A percentile compares a stretch with the other conserved stretches of the same genome.
Evolutionary conservation across 2,329 filamentous ascomycete genomes (phyloP).

Genomic region (Alternaria triticimaculans): DNA sequence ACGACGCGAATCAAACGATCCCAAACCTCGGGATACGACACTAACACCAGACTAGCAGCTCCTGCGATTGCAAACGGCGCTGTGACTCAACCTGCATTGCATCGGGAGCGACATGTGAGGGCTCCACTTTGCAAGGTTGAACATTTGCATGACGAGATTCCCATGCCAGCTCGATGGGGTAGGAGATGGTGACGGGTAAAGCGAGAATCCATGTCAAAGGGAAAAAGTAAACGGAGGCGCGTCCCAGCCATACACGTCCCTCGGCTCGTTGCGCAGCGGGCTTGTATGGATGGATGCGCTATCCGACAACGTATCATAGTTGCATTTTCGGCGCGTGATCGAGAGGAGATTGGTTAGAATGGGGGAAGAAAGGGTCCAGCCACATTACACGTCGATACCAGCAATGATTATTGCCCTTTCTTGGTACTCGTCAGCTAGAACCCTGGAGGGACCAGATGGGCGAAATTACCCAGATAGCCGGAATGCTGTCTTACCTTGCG

Average conservation of each 20-base stretch:
- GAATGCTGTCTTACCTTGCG: background rate
- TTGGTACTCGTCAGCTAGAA: background rate
- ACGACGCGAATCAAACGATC: background rate
- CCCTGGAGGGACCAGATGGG: background rate
- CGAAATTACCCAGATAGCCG: background rate
- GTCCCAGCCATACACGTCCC: constrained; percentile 1
- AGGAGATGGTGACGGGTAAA: background rate
- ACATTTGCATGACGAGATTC: background rate
- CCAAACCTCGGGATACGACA: background rate
- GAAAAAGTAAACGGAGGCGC: background rate
- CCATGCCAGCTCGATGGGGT: background rate
- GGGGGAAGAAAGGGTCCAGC: constrained; percentile 1
- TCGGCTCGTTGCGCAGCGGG: background rate
- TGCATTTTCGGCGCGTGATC: background rate
- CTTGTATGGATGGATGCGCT: constrained; percentile 3
- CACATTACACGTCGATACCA: constrained; percentile 8
- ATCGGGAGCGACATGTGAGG: background rate
- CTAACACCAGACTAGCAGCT: background rate
- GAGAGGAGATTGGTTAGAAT: background rate
- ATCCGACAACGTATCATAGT: background rate
- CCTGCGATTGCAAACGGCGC: background rate
- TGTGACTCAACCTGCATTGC: constrained; percentile 1
- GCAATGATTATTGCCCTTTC: background rate
- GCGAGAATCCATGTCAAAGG: background rate
- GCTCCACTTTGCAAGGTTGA: background rate